Conservation (phyloP, 2,329 filamentous ascomycete genomes). For the Exophiala bonariae region DNA sequence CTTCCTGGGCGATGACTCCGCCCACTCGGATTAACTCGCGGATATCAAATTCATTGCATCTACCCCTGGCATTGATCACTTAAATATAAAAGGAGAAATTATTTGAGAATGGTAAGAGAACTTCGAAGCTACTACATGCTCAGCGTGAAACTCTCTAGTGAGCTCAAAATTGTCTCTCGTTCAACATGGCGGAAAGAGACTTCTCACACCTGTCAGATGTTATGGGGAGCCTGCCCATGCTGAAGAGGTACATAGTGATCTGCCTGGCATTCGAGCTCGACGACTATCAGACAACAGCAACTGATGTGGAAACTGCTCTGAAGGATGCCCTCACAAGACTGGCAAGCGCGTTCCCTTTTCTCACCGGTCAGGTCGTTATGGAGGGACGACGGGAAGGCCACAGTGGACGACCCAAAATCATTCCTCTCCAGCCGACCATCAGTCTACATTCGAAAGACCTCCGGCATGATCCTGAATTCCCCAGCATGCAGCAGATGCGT, state of each 20-base stretch:
- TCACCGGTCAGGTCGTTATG: constrained; percentile 46
- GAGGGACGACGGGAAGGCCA: constrained; percentile 31
- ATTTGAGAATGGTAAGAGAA: too few species aligned
- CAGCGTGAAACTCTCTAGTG: too few species aligned
- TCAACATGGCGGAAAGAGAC: not conserved
- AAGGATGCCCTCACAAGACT: constrained; percentile 41
- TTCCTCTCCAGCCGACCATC: constrained; percentile 30
- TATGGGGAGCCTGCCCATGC: constrained; percentile 1
- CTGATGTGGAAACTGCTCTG: not conserved
- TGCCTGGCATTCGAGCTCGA: constrained; percentile 39
- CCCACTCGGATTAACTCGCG: too few species aligned
- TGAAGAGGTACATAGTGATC: constrained; percentile 31
- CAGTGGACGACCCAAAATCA: constrained; percentile 43
- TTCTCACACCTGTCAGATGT: constrained; percentile 1
- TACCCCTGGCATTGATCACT: too few species aligned
- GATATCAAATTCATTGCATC: too few species aligned
- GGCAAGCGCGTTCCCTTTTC: constrained; percentile 45
- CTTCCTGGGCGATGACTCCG: too few species aligned
- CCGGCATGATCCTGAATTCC: constrained; percentile 34
- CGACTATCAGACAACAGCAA: not conserved
- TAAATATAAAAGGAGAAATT: too few species aligned
- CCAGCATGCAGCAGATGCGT: constrained; percentile 41
- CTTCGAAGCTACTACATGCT: too few species aligned
- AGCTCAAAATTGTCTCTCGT: too few species aligned
- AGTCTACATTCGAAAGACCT: constrained; percentile 46